Percentiles rank a stretch among this genome's conserved stretches.
These are phyloP conservation scores for Lycium barbarum DNA, from an alignment of 257 asterid genomes.

Conservation along the genomic window DNA sequence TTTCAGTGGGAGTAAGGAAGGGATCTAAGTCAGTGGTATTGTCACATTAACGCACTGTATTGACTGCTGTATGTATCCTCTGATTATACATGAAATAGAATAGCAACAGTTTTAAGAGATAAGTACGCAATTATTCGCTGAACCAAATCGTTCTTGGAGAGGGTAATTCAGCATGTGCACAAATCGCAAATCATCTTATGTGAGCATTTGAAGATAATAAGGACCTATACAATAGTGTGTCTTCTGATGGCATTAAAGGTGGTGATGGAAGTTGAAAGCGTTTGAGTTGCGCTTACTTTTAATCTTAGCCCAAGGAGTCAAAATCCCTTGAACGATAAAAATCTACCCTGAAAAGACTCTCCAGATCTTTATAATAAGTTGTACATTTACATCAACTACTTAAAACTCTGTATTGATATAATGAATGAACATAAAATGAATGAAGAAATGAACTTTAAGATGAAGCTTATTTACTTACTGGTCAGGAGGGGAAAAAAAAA, in stretches of 20 bases:
- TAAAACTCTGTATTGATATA: slow-evolving; percentile 1
- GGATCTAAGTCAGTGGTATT: neutral
- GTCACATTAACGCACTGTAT: neutral
- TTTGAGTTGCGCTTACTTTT: slow-evolving; percentile 9
- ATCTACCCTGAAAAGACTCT: neutral
- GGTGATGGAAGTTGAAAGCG: slow-evolving; percentile 17
- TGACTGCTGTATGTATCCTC: neutral
- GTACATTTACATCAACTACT: slow-evolving; percentile 17
- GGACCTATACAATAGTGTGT: slow-evolving; percentile 20
- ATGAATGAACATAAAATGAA: neutral
- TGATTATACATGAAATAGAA: neutral
- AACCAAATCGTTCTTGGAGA: neutral
- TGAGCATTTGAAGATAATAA: slow-evolving; percentile 13
- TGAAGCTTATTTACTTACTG: slow-evolving; percentile 10
- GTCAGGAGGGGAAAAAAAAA: neutral
- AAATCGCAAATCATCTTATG: neutral
- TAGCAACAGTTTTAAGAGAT: neutral
- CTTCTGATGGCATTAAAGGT: neutral
- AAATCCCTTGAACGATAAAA: slow-evolving; percentile 1
- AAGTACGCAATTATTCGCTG: neutral
- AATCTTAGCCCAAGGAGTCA: slow-evolving; percentile 1
- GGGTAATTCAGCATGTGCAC: slow-evolving; percentile 4
- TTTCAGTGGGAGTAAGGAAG: neutral
- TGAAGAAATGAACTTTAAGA: slow-evolving; percentile 14
- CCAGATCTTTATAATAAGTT: slow-evolving; percentile 15